Evolutionary conservation across 2,329 filamentous ascomycete genomes (phyloP).

Genomic region (Aureobasidium lini): DNA sequence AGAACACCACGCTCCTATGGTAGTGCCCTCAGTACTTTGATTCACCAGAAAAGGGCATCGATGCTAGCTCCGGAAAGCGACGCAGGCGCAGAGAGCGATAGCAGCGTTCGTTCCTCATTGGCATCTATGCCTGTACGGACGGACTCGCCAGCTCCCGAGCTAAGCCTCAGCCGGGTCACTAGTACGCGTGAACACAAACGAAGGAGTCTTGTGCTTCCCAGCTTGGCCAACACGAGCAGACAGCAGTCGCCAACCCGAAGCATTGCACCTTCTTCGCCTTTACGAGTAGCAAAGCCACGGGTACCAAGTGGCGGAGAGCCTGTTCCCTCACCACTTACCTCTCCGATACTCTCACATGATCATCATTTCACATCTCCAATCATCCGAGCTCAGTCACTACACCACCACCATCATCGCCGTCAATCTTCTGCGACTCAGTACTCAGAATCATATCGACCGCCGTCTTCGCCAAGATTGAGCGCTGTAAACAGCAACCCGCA

Average conservation of each 20-base stretch:
- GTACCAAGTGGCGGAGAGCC: constrained; percentile 55
- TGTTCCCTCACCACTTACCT: constrained; percentile 77
- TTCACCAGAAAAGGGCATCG: constrained; percentile 65
- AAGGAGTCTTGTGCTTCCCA: constrained; percentile 75
- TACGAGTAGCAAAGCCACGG: constrained; percentile 78
- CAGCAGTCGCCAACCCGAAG: constrained; percentile 85
- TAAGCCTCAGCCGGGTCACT: constrained; percentile 65
- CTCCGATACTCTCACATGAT: constrained; percentile 74
- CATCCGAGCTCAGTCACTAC: constrained; percentile 38
- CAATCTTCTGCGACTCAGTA: constrained; percentile 87
- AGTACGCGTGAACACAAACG: constrained; percentile 79
- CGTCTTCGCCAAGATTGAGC: constrained; percentile 73
- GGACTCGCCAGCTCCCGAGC: constrained; percentile 85
- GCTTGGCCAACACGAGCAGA: constrained; percentile 59
- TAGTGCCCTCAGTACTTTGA: constrained; percentile 45
- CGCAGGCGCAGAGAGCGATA: constrained; percentile 74
- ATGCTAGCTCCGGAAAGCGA: constrained; percentile 71
- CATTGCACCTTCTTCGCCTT: constrained; percentile 63
- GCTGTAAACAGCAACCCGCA: constrained; percentile 72
- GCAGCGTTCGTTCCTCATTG: constrained; percentile 75
- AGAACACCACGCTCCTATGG: constrained; percentile 82
- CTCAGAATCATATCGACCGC: constrained; percentile 54
- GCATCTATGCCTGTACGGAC: constrained; percentile 65
- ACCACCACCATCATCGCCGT: constrained; percentile 61
- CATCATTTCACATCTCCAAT: constrained; percentile 69